Conservation (phyloP, 2,329 filamentous ascomycete species). For the Catunica adiposa region DNA sequence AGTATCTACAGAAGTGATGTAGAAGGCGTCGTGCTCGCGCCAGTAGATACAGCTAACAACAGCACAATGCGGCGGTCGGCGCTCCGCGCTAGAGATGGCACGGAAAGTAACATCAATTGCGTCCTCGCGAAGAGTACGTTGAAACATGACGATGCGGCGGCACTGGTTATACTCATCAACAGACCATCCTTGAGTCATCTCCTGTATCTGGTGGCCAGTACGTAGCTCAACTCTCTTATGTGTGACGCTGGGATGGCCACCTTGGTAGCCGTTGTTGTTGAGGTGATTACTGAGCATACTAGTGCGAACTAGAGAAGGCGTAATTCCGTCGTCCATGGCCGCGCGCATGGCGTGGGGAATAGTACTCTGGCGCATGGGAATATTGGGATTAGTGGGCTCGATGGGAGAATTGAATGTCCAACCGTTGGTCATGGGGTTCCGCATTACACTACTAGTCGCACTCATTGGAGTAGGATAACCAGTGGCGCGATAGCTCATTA, state of each 20-base stretch:
- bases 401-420: conserved; percentile 3
- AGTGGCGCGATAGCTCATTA: background rate
- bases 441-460: background rate
- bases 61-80: conserved; percentile 61
- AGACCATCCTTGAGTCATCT: conserved; percentile 73
- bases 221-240: conserved; percentile 72
- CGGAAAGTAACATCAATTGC: conserved; percentile 69
- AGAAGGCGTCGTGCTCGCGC: conserved; percentile 81
- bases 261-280: conserved; percentile 52
- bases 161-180: conserved; percentile 63
- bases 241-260: conserved; percentile 21
- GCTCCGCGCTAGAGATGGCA: conserved; percentile 60
- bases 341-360: background rate
- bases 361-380: background rate
- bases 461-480: background rate
- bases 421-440: conserved; percentile 22
- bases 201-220: conserved; percentile 67
- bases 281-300: conserved; percentile 30
- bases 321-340: background rate
- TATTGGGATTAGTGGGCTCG: background rate
- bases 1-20: conserved; percentile 90
- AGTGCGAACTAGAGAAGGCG: conserved; percentile 19
- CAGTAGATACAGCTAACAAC: conserved; percentile 97
- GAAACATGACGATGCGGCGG: conserved; percentile 77
- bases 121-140: conserved; percentile 63